Percentiles rank a stretch among this genome's conserved stretches.
Conservation (phyloP, 2,329 filamentous ascomycete genomes). For the Colletotrichum neosansevieriae region DNA sequence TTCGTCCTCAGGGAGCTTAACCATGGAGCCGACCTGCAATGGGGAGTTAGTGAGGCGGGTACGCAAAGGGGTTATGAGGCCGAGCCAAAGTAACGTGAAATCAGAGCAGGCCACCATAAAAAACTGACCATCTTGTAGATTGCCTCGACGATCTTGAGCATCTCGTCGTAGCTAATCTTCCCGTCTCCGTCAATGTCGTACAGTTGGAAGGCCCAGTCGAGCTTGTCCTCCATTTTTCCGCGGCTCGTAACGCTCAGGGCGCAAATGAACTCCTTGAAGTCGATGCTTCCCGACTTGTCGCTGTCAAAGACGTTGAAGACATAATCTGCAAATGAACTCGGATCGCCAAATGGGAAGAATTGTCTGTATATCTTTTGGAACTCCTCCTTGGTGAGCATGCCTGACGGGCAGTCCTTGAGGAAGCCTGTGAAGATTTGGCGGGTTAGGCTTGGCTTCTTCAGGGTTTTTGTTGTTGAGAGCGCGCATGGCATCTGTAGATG, state of each 20-base stretch:
- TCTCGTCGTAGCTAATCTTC: slow-evolving; percentile 99
- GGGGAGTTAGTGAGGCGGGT: background rate
- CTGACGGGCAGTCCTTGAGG: slow-evolving; percentile 96
- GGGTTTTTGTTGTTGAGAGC: background rate
- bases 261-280: slow-evolving; percentile 99
- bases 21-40: slow-evolving; percentile 93
- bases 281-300: slow-evolving; percentile 96
- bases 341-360: slow-evolving; percentile 99
- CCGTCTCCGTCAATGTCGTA: slow-evolving; percentile 99
- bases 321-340: slow-evolving; percentile 97
- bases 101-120: background rate
- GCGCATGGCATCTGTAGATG: background rate
- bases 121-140: slow-evolving; percentile 97
- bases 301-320: slow-evolving; percentile 99
- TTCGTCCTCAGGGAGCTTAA: slow-evolving; percentile 97
- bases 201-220: slow-evolving; percentile 99
- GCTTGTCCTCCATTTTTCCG: slow-evolving; percentile 99
- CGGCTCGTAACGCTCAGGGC: slow-evolving; percentile 95
- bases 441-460: no score
- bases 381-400: slow-evolving; percentile 97
- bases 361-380: slow-evolving; percentile 99
- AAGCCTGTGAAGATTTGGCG: slow-evolving; percentile 73
- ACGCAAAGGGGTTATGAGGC: no score
- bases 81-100: no score
- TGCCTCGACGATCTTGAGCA: slow-evolving; percentile 97